These are phyloP conservation scores for Gossypium turneri DNA, from an alignment of 345 rosid genomes.

Conservation along the genomic window DNA sequence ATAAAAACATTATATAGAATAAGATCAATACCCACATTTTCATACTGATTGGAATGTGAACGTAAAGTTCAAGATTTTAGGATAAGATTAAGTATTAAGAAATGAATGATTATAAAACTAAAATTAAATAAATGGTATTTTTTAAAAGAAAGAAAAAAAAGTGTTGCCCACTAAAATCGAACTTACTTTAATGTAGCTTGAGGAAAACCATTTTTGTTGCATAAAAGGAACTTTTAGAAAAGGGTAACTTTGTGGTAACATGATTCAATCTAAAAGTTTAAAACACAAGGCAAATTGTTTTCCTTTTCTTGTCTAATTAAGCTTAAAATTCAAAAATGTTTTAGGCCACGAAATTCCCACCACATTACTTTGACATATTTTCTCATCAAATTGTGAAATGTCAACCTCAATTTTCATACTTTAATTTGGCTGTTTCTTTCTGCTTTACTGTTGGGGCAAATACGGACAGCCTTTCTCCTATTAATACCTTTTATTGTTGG, in stretches of 20 bases:
- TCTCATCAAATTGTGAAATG: conserved; percentile 9
- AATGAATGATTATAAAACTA: too few species aligned
- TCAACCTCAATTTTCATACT: conserved; percentile 13
- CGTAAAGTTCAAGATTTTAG: too few species aligned
- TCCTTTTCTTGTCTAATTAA: background rate
- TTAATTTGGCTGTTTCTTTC: background rate
- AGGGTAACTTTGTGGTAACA: conserved; percentile 1
- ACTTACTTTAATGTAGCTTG: background rate
- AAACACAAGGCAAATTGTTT: background rate
- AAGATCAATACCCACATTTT: too few species aligned
- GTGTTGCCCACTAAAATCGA: too few species aligned
- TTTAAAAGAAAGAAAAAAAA: too few species aligned
- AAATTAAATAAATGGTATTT: too few species aligned
- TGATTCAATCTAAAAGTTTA: background rate
- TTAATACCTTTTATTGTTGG: background rate
- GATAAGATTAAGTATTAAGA: too few species aligned
- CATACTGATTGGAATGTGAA: too few species aligned
- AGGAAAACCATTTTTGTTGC: background rate
- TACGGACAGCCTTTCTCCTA: background rate
- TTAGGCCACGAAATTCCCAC: conserved; percentile 15
- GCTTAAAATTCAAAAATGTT: background rate
- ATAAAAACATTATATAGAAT: too few species aligned
- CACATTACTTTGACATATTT: background rate
- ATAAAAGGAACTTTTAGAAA: background rate
- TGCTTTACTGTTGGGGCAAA: conserved; percentile 5